phyloP scores from a whole-genome alignment of 768 basidiomycete species.

The Trametes elegans region DNA sequence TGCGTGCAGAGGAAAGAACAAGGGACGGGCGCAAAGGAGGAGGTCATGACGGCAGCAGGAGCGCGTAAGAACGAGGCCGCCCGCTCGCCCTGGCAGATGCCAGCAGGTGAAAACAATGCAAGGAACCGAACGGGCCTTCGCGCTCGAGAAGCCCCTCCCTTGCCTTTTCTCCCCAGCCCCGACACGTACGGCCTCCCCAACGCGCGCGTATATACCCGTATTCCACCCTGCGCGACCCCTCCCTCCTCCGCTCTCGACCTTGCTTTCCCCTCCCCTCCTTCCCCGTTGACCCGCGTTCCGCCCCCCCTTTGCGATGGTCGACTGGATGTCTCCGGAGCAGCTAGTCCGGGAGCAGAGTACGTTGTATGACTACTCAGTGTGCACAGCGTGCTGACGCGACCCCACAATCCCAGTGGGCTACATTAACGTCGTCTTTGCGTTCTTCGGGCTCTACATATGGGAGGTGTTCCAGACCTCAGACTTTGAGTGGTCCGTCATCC shows the following conservation, averaged over 20 bases:
- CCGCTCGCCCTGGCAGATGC: neutral
- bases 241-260: neutral
- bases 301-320: too few species aligned
- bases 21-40: neutral
- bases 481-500: constrained; percentile 68
- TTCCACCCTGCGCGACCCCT: neutral
- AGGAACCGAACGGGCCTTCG: neutral
- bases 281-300: too few species aligned
- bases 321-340: constrained; percentile 49
- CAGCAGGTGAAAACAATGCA: constrained; percentile 11
- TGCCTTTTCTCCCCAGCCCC: neutral
- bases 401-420: constrained; percentile 45
- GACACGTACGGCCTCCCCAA: constrained; percentile 10
- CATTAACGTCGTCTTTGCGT: constrained; percentile 55
- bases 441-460: constrained; percentile 69
- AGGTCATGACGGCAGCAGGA: neutral
- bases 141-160: constrained; percentile 1
- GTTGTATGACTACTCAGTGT: neutral
- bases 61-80: neutral
- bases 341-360: constrained; percentile 30
- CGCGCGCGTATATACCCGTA: constrained; percentile 13
- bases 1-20: neutral
- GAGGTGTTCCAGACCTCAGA: constrained; percentile 59
- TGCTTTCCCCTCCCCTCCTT: neutral
- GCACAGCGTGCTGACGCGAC: neutral